Conservation (phyloP, 768 basidiomycete species). For the Boletus reticulatus region DNA sequence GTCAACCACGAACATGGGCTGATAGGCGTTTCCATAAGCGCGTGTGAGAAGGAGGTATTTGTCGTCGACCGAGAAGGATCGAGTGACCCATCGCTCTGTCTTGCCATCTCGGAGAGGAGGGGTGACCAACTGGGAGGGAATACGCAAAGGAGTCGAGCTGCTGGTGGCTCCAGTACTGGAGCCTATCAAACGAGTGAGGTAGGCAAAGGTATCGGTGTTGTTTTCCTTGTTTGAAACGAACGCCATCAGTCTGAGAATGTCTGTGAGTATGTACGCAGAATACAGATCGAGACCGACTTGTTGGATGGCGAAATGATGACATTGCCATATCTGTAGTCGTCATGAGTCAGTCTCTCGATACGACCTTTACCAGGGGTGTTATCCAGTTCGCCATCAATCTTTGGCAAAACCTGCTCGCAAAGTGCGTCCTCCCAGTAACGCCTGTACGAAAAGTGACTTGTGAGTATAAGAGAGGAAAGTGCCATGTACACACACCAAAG, state of each 20-base stretch:
- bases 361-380: constrained; percentile 40
- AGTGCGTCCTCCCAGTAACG: constrained; percentile 43
- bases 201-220: constrained; percentile 36
- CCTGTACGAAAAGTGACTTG: constrained; percentile 15
- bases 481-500: constrained; percentile 31
- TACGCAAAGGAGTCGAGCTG: constrained; percentile 29
- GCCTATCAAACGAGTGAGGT: constrained; percentile 30
- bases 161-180: constrained; percentile 32
- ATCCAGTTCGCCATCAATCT: constrained; percentile 37
- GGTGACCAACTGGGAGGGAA: constrained; percentile 35
- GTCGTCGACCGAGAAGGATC: constrained; percentile 39
- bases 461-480: background rate
- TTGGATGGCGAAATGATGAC: constrained; percentile 35
- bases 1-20: constrained; percentile 32
- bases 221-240: constrained; percentile 44
- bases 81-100: constrained; percentile 31
- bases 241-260: constrained; percentile 32
- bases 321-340: constrained; percentile 32
- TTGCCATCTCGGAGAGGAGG: constrained; percentile 30
- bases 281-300: constrained; percentile 24
- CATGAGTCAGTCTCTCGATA: constrained; percentile 42
- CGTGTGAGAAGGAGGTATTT: constrained; percentile 35
- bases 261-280: background rate
- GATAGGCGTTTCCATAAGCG: constrained; percentile 26
- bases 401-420: constrained; percentile 27